A percentile compares a stretch with the other conserved stretches of the same genome.
Conservation (phyloP, 179 eudicot species). For the Kewa caespitosa region DNA sequence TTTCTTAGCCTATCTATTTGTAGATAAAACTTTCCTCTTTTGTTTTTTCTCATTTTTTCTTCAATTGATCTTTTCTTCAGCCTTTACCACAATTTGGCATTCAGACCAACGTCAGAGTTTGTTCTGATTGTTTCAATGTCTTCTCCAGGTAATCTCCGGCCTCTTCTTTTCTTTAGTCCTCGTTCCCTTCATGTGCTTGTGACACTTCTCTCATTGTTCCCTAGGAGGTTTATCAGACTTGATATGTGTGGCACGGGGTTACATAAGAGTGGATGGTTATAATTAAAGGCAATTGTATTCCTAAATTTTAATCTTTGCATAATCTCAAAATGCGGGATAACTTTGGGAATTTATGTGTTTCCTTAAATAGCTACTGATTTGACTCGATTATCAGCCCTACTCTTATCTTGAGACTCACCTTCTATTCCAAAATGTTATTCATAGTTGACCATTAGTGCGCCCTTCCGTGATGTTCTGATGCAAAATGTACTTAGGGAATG, state of each 20-base stretch:
- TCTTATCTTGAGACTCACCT: background rate
- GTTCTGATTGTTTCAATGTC: conserved; percentile 78
- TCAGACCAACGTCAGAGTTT: conserved; percentile 75
- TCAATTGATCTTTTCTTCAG: conserved; percentile 39
- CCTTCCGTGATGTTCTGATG: background rate
- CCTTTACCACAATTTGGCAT: conserved; percentile 89
- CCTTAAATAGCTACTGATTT: background rate
- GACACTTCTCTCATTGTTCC: background rate
- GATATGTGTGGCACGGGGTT: background rate
- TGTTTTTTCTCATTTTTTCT: background rate
- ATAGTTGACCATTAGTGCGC: background rate
- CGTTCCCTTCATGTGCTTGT: background rate
- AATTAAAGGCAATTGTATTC: background rate
- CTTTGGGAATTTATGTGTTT: no score
- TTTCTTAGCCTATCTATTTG: background rate
- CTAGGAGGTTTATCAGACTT: background rate
- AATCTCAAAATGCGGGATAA: background rate
- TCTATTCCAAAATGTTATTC: background rate
- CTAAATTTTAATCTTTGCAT: background rate
- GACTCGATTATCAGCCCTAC: background rate
- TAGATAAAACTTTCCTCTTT: conserved; percentile 5
- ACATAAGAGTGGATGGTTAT: background rate
- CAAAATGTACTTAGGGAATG: background rate
- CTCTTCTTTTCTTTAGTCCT: background rate
- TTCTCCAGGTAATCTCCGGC: conserved; percentile 52